Evolutionary conservation across 768 basidiomycete species (phyloP).

Genomic region (Lentinula aciculospora): DNA sequence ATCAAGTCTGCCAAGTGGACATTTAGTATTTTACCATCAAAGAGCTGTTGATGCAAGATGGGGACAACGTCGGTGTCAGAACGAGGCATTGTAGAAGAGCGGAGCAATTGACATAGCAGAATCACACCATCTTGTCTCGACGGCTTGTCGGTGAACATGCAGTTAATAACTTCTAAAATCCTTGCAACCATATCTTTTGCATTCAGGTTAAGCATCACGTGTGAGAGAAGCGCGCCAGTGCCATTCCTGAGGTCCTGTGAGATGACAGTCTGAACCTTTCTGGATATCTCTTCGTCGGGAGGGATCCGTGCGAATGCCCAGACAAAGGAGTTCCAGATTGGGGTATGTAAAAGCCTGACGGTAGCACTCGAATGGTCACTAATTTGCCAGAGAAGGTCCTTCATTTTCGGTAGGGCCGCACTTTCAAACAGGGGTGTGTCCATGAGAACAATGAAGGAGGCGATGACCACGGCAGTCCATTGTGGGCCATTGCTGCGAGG

Average conservation of each 20-base stretch:
- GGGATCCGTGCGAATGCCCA: conserved; percentile 49
- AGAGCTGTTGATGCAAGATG: conserved; percentile 25
- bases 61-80: not conserved
- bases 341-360: conserved; percentile 33
- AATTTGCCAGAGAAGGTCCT: conserved; percentile 26
- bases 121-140: not conserved
- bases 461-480: conserved; percentile 39
- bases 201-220: conserved; percentile 10
- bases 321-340: conserved; percentile 48
- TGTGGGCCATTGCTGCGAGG: conserved; percentile 23
- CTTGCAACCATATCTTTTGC: not conserved
- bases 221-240: conserved; percentile 35
- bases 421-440: conserved; percentile 39
- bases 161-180: conserved; percentile 5
- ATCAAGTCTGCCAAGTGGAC: conserved; percentile 18
- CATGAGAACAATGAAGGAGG: conserved; percentile 42
- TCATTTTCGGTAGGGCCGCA: conserved; percentile 26
- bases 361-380: conserved; percentile 25
- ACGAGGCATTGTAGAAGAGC: not conserved
- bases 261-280: conserved; percentile 29
- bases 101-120: not conserved
- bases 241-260: conserved; percentile 41
- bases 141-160: conserved; percentile 8
- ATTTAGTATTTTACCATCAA: conserved; percentile 39
- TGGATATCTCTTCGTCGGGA: conserved; percentile 4